phyloP scores from a whole-genome alignment of 2,329 filamentous ascomycete species.

The Exserohilum turcica region DNA sequence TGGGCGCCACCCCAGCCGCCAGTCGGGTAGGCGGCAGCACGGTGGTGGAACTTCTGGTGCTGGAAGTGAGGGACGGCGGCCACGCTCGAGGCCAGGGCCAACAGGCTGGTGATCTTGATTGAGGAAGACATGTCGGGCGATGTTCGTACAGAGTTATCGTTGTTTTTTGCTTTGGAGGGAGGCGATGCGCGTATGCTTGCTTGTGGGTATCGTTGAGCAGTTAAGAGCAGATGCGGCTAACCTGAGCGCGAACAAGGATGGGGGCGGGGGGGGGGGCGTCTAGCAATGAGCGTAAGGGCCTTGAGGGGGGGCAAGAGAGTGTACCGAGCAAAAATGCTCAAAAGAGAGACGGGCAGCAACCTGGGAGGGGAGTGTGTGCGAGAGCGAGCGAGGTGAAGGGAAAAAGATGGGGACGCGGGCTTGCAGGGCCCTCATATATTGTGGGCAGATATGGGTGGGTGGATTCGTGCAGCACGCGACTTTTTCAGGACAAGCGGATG shows the following conservation, averaged over 20 bases:
- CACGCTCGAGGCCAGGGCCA: constrained; percentile 51
- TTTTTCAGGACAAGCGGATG: constrained; percentile 9
- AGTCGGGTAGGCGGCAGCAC: constrained; percentile 35
- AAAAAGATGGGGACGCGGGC: constrained; percentile 6
- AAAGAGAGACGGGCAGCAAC: constrained; percentile 14
- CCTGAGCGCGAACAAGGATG: constrained; percentile 17
- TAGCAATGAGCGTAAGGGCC: constrained; percentile 13
- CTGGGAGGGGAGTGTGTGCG: constrained; percentile 7
- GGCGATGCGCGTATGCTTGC: constrained; percentile 5
- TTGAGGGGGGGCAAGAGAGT: constrained; percentile 13
- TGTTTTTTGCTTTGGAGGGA: constrained; percentile 2
- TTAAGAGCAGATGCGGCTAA: constrained; percentile 14
- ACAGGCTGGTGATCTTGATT: constrained; percentile 48
- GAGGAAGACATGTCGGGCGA: constrained; percentile 43
- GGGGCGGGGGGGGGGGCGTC: no score
- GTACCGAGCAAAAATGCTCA: constrained; percentile 17
- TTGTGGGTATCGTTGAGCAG: constrained; percentile 7
- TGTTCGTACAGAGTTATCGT: constrained; percentile 3
- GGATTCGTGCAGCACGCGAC: constrained; percentile 2
- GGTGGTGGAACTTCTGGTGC: constrained; percentile 39
- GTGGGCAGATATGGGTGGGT: constrained; percentile 1
- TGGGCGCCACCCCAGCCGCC: constrained; percentile 36
- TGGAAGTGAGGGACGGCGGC: constrained; percentile 46
- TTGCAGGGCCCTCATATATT: constrained; percentile 11
- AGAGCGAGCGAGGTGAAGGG: constrained; percentile 8